Conservation (phyloP, 2,329 filamentous ascomycete species). For the Coniochaeta sp. region DNA sequence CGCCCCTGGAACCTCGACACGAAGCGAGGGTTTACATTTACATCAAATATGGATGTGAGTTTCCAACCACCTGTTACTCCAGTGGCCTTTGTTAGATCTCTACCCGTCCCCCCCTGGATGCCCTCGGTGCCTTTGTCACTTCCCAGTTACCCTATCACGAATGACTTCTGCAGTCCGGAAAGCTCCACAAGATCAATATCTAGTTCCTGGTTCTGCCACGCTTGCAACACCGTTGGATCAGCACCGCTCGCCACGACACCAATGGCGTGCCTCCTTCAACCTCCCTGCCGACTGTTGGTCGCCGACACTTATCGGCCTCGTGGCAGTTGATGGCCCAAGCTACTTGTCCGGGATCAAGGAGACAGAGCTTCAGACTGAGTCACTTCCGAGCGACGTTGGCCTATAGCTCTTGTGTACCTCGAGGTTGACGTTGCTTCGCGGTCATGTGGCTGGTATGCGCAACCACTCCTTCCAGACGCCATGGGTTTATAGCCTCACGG, state of each 20-base stretch:
- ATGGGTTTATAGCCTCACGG: neutral
- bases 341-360: neutral
- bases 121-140: too few relatives aligned
- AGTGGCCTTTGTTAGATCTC: too few relatives aligned
- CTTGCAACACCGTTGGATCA: neutral
- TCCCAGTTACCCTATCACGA: constrained; percentile 1
- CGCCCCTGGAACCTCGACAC: too few relatives aligned
- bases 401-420: neutral
- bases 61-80: too few relatives aligned
- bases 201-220: neutral
- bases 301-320: neutral
- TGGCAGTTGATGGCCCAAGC: neutral
- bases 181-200: constrained; percentile 3
- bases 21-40: too few relatives aligned
- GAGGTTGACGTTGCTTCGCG: neutral
- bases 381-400: neutral
- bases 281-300: neutral
- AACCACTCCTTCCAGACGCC: too few relatives aligned
- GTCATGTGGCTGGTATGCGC: neutral
- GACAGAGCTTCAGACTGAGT: neutral
- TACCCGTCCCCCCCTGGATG: too few relatives aligned
- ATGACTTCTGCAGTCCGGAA: neutral
- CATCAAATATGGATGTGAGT: too few relatives aligned
- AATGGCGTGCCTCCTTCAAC: neutral
- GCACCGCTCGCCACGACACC: neutral